Evolutionary conservation across 371 early-diverging fungal species (phyloP).

Genomic region (Mortierella sp.): DNA sequence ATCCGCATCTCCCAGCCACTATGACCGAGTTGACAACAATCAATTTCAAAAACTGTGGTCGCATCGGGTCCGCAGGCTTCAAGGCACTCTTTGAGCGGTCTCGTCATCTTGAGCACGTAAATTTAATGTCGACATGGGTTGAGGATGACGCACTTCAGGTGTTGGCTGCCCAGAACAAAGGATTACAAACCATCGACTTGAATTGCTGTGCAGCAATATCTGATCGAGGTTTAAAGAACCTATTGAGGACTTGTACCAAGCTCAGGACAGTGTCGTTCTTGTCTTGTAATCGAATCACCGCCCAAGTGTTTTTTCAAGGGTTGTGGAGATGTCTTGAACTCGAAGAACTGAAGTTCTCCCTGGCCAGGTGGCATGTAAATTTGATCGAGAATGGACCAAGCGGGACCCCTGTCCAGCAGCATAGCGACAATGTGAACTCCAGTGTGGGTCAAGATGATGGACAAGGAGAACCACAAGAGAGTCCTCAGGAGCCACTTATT

Average conservation of each 20-base stretch:
- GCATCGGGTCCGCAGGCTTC: conserved; percentile 28
- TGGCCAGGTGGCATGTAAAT: conserved; percentile 18
- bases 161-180: conserved; percentile 8
- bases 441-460: not conserved
- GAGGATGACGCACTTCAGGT: conserved; percentile 24
- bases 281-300: conserved; percentile 35
- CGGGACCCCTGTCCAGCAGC: not conserved
- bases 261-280: conserved; percentile 26
- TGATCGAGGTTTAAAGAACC: conserved; percentile 13
- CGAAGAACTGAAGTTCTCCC: conserved; percentile 26
- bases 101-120: conserved; percentile 17
- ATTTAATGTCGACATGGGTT: conserved; percentile 38
- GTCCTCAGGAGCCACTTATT: not conserved
- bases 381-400: conserved; percentile 9
- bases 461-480: not conserved
- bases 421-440: not conserved
- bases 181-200: conserved; percentile 11
- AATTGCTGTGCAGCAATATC: conserved; percentile 36
- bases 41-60: conserved; percentile 34
- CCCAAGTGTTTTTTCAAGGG: conserved; percentile 25
- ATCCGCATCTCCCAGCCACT: not conserved
- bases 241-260: conserved; percentile 11
- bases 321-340: conserved; percentile 27
- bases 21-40: conserved; percentile 30
- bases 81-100: conserved; percentile 28